These are phyloP conservation scores for Debaryomycetaceae sp. DNA, from an alignment of 1,139 yeast species.

Conservation along the genomic window DNA sequence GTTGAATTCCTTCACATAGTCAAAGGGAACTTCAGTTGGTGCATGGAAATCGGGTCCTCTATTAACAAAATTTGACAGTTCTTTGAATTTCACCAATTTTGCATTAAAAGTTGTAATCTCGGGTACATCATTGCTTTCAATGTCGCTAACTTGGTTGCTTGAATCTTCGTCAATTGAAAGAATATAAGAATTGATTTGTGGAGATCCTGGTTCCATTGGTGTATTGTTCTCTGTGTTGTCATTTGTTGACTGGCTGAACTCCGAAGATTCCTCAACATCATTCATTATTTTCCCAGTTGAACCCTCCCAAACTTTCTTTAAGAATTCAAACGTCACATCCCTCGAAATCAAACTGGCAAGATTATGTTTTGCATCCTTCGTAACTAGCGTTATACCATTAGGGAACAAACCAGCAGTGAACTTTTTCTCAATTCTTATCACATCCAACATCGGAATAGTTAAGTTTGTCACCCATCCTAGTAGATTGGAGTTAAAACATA, in stretches of 20 bases:
- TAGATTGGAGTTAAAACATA: constrained; percentile 71
- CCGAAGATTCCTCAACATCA: constrained; percentile 5
- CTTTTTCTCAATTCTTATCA: constrained; percentile 71
- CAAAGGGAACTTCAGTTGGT: constrained; percentile 26
- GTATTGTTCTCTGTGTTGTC: constrained; percentile 3
- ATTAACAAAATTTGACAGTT: constrained; percentile 29
- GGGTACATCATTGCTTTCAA: constrained; percentile 8
- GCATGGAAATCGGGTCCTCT: constrained; percentile 37
- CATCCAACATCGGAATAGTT: constrained; percentile 68
- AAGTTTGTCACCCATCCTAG: constrained; percentile 73
- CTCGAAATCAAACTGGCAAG: constrained; percentile 89
- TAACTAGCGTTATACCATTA: constrained; percentile 78
- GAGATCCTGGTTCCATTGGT: constrained; percentile 8
- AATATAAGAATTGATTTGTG: constrained; percentile 26
- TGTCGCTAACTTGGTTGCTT: constrained; percentile 8
- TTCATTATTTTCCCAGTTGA: constrained; percentile 22
- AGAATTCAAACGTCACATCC: constrained; percentile 70
- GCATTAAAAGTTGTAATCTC: constrained; percentile 5
- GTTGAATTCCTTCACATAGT: constrained; percentile 16
- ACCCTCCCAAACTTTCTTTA: constrained; percentile 56
- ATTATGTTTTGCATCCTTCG: constrained; percentile 62
- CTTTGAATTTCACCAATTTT: constrained; percentile 26
- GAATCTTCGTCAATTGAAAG: constrained; percentile 33
- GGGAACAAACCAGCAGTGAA: constrained; percentile 89
- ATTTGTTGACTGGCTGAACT: background rate